These are phyloP conservation scores for Catunica adiposa DNA, from an alignment of 2,329 filamentous ascomycete genomes.

Conservation along the genomic window DNA sequence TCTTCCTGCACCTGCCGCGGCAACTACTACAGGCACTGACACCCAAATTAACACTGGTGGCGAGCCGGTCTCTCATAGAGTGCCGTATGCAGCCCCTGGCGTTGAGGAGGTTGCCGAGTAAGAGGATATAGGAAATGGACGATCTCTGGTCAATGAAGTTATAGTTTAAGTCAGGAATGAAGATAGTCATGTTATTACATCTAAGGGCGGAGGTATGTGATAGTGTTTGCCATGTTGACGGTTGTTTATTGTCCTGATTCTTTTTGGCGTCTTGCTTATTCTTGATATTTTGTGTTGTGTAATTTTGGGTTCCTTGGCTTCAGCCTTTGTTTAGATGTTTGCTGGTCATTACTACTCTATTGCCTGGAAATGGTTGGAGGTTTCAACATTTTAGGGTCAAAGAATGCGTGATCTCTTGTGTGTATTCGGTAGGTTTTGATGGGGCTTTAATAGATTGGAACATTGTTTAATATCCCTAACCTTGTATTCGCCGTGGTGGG, in stretches of 20 bases:
- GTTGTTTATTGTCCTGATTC: neutral
- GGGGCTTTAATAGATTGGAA: no score
- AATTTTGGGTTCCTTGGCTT: neutral
- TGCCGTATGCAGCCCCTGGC: slow-evolving; percentile 31
- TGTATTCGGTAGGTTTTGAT: no score
- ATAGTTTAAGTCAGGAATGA: no score
- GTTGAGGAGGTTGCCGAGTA: slow-evolving; percentile 39
- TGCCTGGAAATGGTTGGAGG: no score
- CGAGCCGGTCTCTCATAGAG: slow-evolving; percentile 4
- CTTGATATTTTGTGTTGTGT: neutral
- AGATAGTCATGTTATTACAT: no score
- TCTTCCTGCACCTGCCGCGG: slow-evolving; percentile 33
- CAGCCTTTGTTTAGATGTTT: neutral
- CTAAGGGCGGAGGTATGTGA: no score
- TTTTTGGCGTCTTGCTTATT: neutral
- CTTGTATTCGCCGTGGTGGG: no score
- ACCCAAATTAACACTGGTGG: slow-evolving; percentile 33
- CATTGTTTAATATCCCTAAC: no score
- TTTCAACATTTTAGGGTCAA: no score
- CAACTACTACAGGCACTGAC: slow-evolving; percentile 39
- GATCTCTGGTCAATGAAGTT: neutral
- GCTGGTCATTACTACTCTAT: no score
- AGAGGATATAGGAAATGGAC: neutral
- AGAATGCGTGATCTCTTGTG: no score
- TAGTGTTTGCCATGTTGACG: neutral